Conservation (phyloP, 2,329 filamentous ascomycete genomes). For the Capronia coronata region DNA sequence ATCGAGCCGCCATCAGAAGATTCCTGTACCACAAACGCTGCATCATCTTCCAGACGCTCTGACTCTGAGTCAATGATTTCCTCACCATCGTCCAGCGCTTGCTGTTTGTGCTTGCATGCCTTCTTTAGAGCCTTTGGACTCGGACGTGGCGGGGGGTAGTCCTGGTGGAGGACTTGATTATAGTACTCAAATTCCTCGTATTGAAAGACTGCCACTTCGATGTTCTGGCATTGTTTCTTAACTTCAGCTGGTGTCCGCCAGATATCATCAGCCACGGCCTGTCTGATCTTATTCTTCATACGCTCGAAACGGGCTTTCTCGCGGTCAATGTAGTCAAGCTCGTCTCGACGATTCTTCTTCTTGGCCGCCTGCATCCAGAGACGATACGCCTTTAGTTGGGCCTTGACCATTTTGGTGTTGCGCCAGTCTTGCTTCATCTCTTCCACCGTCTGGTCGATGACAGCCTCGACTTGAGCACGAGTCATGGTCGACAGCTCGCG, state of each 20-base stretch:
- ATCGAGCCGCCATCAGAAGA: conserved; percentile 24
- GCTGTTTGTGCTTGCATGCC: background rate
- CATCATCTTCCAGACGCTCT: conserved; percentile 38
- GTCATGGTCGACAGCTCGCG: conserved; percentile 26
- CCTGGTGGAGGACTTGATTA: conserved; percentile 36
- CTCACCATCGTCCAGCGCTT: conserved; percentile 39
- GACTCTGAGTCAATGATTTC: conserved; percentile 40
- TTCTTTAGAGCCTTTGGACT: conserved; percentile 9
- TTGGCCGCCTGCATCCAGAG: conserved; percentile 56
- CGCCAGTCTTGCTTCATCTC: conserved; percentile 52
- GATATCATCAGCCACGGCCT: conserved; percentile 47
- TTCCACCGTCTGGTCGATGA: conserved; percentile 51
- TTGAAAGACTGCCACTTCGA: conserved; percentile 62
- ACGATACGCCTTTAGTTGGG: conserved; percentile 51
- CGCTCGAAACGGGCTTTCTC: conserved; percentile 41
- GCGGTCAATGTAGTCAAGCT: conserved; percentile 43
- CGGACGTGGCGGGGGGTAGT: conserved; percentile 31
- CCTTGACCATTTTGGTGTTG: conserved; percentile 50
- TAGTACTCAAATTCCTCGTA: conserved; percentile 44
- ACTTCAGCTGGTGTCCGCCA: conserved; percentile 53
- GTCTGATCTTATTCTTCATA: conserved; percentile 52
- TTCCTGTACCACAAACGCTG: conserved; percentile 46
- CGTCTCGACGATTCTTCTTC: conserved; percentile 35
- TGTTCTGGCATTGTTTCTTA: conserved; percentile 47
- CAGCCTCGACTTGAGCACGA: conserved; percentile 43